These are phyloP conservation scores for Chrysochromulina tobinii DNA, from an alignment of 78 protist genomes.

Conservation along the genomic window DNA sequence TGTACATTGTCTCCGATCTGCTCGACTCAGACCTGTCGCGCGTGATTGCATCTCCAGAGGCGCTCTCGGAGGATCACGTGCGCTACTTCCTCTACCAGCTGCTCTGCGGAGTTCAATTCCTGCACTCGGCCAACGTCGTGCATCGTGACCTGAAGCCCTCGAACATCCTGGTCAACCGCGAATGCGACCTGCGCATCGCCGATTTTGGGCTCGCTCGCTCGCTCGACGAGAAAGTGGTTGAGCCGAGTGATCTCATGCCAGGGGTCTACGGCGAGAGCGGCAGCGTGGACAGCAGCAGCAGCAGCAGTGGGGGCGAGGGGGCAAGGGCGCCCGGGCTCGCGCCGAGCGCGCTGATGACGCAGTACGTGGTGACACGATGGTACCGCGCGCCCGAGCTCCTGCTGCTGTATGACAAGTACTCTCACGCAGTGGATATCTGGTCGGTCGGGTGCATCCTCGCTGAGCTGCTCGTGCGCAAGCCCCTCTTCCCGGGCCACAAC, in stretches of 20 bases:
- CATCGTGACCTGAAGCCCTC: no score
- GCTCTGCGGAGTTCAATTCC: no score
- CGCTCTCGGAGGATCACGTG: constrained; percentile 19
- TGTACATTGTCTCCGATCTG: constrained; percentile 85
- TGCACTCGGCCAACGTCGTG: no score
- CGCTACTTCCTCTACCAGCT: constrained; percentile 33
- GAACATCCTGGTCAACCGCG: no score
- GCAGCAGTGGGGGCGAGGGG: not conserved
- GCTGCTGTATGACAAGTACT: constrained; percentile 7
- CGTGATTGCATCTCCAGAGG: not conserved
- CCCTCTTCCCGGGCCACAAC: constrained; percentile 40
- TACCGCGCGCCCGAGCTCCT: no score
- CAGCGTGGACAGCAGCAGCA: no score
- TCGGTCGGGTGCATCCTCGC: constrained; percentile 21
- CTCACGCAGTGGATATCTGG: constrained; percentile 38
- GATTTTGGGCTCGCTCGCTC: not conserved
- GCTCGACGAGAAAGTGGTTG: not conserved
- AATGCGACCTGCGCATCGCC: no score
- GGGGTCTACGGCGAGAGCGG: constrained; percentile 12
- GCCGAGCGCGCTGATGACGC: constrained; percentile 25
- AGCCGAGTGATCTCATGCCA: constrained; percentile 50
- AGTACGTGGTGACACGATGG: not conserved
- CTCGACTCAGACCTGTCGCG: constrained; percentile 87
- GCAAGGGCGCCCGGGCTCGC: no score
- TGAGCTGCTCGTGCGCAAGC: not conserved